Evolutionary conservation across 2,329 filamentous ascomycete species (phyloP), one percentile per base, ranked within the genome.

Genomic region (Neoascochyta sp.): DNA sequence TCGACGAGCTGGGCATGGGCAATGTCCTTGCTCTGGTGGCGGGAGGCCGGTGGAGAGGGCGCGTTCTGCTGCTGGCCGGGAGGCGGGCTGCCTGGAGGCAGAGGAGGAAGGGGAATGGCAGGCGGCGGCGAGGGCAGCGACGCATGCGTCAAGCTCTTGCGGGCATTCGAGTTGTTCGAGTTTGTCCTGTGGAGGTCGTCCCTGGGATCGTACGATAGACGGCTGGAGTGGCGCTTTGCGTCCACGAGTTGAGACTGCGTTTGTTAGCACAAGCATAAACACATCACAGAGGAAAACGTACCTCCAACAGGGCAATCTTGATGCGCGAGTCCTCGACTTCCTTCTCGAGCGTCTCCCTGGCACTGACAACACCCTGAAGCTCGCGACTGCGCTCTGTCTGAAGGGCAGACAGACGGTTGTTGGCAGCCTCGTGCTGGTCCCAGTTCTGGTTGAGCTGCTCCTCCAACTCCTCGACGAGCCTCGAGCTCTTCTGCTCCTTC

Each of bases 371-470:
- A 22, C 66, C 61, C 31, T 67, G 60, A 5, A 67, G 54, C 37
- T 70, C 63, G 9, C 60, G 51, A 20, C 63, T 64, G 15, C 63
- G 59, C 50, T 71, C 70, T 3, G 58, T 63, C 38, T 73, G 68
- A 31, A 72, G 61, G 38, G 84, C 81, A 29, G 89, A 95, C 30
- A 96, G 69, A 31, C 90, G 81, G 66, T 95, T 94, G 62, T 78
- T 88, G 9, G 82, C 81, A 37, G 79, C 71, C 56, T 95, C 86
- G 38, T 90, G 88, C 60, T 95, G 86, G 55, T 98, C 92, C 64
- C 88, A 98, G 66, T 92, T 95, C 59, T 76, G 86, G 57, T 90
- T 89, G 31, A 98, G 79, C 63, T 98, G 92, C 52, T 96, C 90
- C 64, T 98, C 92, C 4, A 98, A 80, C 65, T 98, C 90, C 60